Base-by-base conservation (phyloP, 495 filamentous ascomycete species). In the Saxophila tyrrhenica region DNA sequence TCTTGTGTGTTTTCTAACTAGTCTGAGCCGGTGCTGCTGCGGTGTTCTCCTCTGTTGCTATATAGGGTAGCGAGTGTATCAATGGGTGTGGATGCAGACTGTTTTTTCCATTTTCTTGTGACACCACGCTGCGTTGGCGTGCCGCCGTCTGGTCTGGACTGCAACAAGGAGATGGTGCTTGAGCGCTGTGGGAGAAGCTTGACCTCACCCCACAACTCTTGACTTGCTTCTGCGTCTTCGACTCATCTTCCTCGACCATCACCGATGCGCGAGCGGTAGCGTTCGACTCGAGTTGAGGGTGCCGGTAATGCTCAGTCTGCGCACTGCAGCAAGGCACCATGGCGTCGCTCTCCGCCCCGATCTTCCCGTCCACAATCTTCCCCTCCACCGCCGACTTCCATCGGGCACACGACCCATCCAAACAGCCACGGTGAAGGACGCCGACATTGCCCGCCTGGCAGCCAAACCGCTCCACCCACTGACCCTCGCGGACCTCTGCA, bases 401-500 rank as follows among this genome's bases (percentile, higher is more conserved):
- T n/a, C 13, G 7, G 29, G 48, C 39, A 51, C 42, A n/a, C 54
- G 58, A 54, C 32, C 45, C 50, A 54, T 61, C 50, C 55, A 56
- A 48, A 62, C 59, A 15, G 43, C 41, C 3, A 60, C 56, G 2
- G 76, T 77, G 19, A 75, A 76, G 16, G 77, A 86, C 63, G 82
- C 88, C 59, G 82, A 89, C 62, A 84, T 96, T 54, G 77, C 85
- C 29, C 75, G 74, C 42, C 78, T 96, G 38, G 87, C 90, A 39
- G 80, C 81, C 35, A 82, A 83, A 65, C 83, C 84, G 25, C 75
- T 94, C 39, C 87, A 91, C 58, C 78, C 81, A 10, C 73, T 98
- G 65, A 91, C 85, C 20, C 75, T 98, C 17, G 82, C 85, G 44
- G 91, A 97, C 67, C 73, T 98, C 25, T 81, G 95, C 57, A 90